Percentiles rank a stretch among this genome's conserved stretches.
Conservation (phyloP, 352 stramenopile genomes). For the Phytophthora tubulina region DNA sequence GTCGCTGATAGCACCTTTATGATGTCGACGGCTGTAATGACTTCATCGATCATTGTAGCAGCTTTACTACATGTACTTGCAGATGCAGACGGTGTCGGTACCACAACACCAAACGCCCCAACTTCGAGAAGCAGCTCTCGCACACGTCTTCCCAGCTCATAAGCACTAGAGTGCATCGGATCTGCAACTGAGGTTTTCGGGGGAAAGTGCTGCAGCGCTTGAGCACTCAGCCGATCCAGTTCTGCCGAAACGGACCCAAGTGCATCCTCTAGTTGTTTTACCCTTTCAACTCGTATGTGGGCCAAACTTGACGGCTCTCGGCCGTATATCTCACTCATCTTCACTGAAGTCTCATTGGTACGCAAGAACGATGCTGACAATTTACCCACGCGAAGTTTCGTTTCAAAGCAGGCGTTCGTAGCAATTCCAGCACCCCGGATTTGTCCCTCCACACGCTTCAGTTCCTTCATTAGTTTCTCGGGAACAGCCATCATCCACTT, state of each 20-base stretch:
- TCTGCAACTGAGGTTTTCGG: conserved; percentile 8
- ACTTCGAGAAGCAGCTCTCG: conserved; percentile 46
- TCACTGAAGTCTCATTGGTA: conserved; percentile 20
- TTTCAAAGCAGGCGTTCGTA: conserved; percentile 35
- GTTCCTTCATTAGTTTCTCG: conserved; percentile 45
- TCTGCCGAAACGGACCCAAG: conserved; percentile 30
- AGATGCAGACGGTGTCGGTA: conserved; percentile 19
- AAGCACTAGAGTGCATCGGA: not conserved
- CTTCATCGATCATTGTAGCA: conserved; percentile 1
- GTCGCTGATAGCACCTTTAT: conserved; percentile 35
- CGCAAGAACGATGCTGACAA: conserved; percentile 37
- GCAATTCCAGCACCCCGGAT: conserved; percentile 32
- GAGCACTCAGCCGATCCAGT: conserved; percentile 25
- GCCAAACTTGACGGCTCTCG: conserved; percentile 19
- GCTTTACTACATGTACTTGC: not conserved
- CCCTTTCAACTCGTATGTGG: conserved; percentile 31
- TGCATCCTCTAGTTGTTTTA: conserved; percentile 36
- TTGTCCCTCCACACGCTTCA: conserved; percentile 46
- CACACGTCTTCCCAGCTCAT: conserved; percentile 32
- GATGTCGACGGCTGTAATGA: conserved; percentile 38
- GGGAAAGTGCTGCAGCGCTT: conserved; percentile 18
- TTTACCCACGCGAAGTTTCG: conserved; percentile 47
- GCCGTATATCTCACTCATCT: conserved; percentile 31
- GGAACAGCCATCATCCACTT: conserved; percentile 61
- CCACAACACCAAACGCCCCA: conserved; percentile 47